Base-by-base conservation (phyloP, 768 basidiomycete genomes). In the Leucocoprinus birnbaumii region DNA sequence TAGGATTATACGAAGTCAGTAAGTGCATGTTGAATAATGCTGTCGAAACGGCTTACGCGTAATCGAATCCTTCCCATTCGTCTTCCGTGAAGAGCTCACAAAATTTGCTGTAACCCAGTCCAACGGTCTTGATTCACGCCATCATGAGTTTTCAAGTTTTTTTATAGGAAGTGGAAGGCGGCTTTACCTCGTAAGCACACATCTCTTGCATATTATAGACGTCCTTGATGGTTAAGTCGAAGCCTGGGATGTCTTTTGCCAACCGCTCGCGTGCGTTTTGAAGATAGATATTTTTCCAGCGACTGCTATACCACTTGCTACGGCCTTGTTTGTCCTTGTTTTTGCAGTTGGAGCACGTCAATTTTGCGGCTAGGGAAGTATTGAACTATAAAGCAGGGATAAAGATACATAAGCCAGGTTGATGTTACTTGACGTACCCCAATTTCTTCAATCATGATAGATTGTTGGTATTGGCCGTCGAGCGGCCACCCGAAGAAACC, bases 61-160 rank as follows among this genome's bases (percentile, higher is more conserved):
- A 96, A 66, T 91, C 82, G 66, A 94, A 96, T 0, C 92, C 92
- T 65, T 91, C 86, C 94, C 94, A 98, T 69, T 97, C 94, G 41
- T 91, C 85, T 62, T 87, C 80, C 0, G 91, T 93, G 69, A 98
- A 98, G 2, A 97, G 73, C 52, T 86, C 84, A 59, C 94, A 98
- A 71, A 95, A 98, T 59, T 85, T 87, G 14, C 91, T 94, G 65
- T 92, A 95, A 8, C 92, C 94, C 8, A 96, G 77, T 0, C 91
- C 89, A 43, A 96, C 95, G n/a, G 95, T 94, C 89, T 91, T 2
- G 19, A 18, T 25, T 7, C 6, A 34, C 13, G 42, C 16, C n/a
- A 18, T 48, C 31, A 48, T 4, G 18, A 19, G 6, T 3, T 48
- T 7, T 26, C 18, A 19, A 7, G n/a, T n/a, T n/a, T n/a, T n/a